Base-by-base conservation (phyloP, 768 basidiomycete genomes). In the Pisolithus marmoratus region DNA sequence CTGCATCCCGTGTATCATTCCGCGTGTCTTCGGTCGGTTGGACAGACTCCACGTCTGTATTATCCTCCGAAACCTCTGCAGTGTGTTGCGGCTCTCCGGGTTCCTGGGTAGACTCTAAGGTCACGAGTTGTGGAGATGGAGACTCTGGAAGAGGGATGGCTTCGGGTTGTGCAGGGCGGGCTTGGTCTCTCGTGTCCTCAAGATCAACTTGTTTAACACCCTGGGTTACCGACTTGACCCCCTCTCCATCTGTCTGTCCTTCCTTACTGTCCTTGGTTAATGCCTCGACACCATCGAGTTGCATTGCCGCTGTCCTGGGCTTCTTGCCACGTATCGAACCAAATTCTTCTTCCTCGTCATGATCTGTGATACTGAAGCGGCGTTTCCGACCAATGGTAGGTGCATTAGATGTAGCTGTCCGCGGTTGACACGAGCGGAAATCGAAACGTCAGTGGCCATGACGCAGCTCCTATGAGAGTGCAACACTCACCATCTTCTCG, bases 371-470 rank as follows among this genome's bases (percentile, higher is more conserved):
- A 67, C 82, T 84, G 61, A 81, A 60, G 38, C 81, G 79, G 57
- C 87, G 82, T 69, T 88, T 89, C 20, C 76, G 74, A 24, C 81
- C 82, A 36, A 80, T 80, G 43, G 79, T 79, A 1, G 87, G 86
- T 2, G 87, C 85, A 60, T 81, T 85, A 23, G 87, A 87, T 1
- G 87, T 87, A 26, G 85, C 87, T 90, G 60, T 14, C 44, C n/a
- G 53, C 37, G 55, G 40, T 51, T 57, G 51, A 56, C n/a, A n/a
- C n/a, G n/a, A n/a, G n/a, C n/a, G 57, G 46, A 52, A 41, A 41
- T 26, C 26, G 45, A 45, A 44, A 26, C 48, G 49, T 47, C 34
- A 48, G 34, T 45, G 51, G 38, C 46, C 24, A 52, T 34, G 43
- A 36, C 23, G 24, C 29, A 48, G 42, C 49, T 43, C 42, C 47